A percentile compares a stretch with the other conserved stretches of the same genome.
These are phyloP conservation scores for Eragrostis curvula DNA, from an alignment of 176 grass and related monocot species.

Conservation along the genomic window DNA sequence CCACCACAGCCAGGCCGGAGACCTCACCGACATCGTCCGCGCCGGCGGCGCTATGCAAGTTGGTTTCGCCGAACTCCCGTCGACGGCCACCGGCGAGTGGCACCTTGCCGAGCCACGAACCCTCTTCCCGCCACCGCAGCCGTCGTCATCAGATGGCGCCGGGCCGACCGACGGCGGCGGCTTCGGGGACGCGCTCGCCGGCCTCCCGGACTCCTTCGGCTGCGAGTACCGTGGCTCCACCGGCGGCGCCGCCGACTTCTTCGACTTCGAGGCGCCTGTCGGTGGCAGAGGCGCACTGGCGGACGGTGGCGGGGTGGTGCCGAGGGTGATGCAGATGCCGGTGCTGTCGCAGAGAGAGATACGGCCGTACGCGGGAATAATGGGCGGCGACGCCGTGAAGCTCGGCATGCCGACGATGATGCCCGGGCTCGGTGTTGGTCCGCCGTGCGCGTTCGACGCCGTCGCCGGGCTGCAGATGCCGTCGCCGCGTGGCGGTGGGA, in stretches of 20 bases:
- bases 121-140: slow-evolving; percentile 38
- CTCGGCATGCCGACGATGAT: slow-evolving; percentile 36
- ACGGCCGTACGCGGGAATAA: slow-evolving; percentile 49
- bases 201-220: slow-evolving; percentile 67
- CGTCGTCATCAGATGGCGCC: slow-evolving; percentile 38
- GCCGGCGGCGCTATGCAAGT: slow-evolving; percentile 50
- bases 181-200: slow-evolving; percentile 65
- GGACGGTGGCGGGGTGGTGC: slow-evolving; percentile 21
- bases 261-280: slow-evolving; percentile 39
- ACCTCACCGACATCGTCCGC: slow-evolving; percentile 82
- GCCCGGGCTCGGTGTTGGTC: slow-evolving; percentile 35
- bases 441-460: slow-evolving; percentile 42
- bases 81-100: slow-evolving; percentile 50
- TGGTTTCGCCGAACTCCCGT: slow-evolving; percentile 7
- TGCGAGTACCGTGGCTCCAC: slow-evolving; percentile 32
- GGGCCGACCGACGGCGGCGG: background rate
- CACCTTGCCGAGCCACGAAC: slow-evolving; percentile 38
- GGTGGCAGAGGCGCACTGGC: background rate
- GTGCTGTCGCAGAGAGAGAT: slow-evolving; percentile 47
- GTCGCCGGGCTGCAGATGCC: slow-evolving; percentile 61
- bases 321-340: slow-evolving; percentile 39
- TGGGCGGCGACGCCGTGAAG: slow-evolving; percentile 31
- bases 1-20: slow-evolving; percentile 61
- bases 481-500: slow-evolving; percentile 47
- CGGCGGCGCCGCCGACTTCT: slow-evolving; percentile 18